Evolutionary conservation across 2,329 filamentous ascomycete species (phyloP).

Genomic region (Neofusicoccum umdonicola): DNA sequence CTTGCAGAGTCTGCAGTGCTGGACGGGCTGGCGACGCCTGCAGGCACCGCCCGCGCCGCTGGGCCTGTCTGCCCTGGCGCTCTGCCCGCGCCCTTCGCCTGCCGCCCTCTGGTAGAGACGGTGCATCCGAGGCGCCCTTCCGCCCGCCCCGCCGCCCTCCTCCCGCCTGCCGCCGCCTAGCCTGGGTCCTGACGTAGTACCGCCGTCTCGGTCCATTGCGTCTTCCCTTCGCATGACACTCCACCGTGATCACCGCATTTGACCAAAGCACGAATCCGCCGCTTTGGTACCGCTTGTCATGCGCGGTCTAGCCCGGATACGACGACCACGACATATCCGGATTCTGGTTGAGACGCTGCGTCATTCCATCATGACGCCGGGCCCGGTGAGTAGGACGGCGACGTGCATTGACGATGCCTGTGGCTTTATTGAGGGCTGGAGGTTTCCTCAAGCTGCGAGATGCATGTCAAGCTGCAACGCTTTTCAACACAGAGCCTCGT

Average conservation of each 20-base stretch:
- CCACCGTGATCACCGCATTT: not conserved
- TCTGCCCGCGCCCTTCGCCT: not conserved
- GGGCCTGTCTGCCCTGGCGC: not conserved
- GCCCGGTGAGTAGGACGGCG: too few species aligned
- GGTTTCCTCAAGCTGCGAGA: too few species aligned
- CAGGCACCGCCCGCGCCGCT: conserved; percentile 5
- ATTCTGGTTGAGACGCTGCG: too few species aligned
- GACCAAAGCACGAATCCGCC: not conserved
- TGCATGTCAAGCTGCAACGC: too few species aligned
- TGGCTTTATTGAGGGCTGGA: too few species aligned
- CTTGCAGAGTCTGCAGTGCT: not conserved
- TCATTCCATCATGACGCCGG: too few species aligned
- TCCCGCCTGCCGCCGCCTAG: not conserved
- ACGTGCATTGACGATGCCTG: too few species aligned
- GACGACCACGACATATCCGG: not conserved
- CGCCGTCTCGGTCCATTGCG: not conserved
- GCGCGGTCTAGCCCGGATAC: not conserved
- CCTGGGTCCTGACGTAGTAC: not conserved
- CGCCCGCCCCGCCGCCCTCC: not conserved
- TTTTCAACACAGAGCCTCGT: too few species aligned
- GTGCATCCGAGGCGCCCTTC: not conserved
- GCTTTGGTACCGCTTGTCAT: not conserved
- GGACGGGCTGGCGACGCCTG: not conserved
- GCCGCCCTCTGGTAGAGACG: not conserved
- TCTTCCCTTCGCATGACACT: not conserved